phyloP scores from a whole-genome alignment of 331 rosid genomes.

The Pyracantha coccinea region DNA sequence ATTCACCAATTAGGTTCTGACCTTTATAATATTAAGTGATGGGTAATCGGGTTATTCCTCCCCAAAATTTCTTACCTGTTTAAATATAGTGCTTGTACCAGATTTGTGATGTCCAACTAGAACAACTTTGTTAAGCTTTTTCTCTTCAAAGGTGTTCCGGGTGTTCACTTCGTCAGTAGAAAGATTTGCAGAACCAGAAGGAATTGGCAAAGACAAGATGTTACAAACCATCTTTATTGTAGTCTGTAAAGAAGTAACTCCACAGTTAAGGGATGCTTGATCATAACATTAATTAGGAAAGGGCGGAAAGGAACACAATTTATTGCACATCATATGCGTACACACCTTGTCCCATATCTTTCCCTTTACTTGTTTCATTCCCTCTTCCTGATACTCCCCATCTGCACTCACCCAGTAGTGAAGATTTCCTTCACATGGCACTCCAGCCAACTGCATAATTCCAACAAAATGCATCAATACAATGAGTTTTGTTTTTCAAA shows the following conservation, averaged over 20 bases:
- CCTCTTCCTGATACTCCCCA: conserved; percentile 82
- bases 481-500: not conserved
- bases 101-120: conserved; percentile 70
- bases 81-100: conserved; percentile 81
- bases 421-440: conserved; percentile 72
- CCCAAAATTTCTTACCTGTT: conserved; percentile 50
- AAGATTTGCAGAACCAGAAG: conserved; percentile 19
- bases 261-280: conserved; percentile 1
- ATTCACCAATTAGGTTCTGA: not conserved
- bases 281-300: not conserved
- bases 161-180: conserved; percentile 14
- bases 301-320: conserved; percentile 7
- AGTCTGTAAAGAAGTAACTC: conserved; percentile 26
- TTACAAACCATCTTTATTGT: conserved; percentile 36
- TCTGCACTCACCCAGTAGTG: conserved; percentile 68
- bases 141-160: conserved; percentile 4
- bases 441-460: conserved; percentile 60
- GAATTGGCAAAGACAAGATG: conserved; percentile 50
- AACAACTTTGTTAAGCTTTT: conserved; percentile 40
- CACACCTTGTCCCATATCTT: conserved; percentile 77
- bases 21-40: not conserved
- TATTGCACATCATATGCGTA: conserved; percentile 7
- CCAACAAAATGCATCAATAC: conserved; percentile 20
- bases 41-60: not conserved
- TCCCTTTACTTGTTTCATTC: conserved; percentile 53